Evolutionary conservation across 257 asterid species (phyloP).

Genomic region (Knoxia roxburghii): DNA sequence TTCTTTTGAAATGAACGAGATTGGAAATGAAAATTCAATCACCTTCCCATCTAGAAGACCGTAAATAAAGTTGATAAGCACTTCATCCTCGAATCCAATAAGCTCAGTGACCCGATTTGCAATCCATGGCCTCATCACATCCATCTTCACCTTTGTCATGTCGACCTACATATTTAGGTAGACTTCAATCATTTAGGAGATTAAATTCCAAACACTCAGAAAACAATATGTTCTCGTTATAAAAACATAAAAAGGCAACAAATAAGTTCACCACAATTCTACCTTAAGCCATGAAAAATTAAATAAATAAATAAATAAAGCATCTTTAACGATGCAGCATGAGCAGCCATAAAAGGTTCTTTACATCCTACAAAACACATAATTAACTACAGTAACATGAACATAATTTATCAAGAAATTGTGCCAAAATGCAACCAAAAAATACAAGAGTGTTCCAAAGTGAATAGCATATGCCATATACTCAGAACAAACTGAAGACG

Average conservation of each 20-base stretch:
- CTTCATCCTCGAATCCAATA: conserved; percentile 99
- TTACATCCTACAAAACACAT: conserved; percentile 14
- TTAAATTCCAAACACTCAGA: not conserved
- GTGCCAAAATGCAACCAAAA: not conserved
- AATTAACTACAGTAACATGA: not conserved
- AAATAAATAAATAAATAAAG: not conserved
- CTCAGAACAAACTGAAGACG: conserved; percentile 10
- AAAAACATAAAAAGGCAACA: conserved; percentile 10
- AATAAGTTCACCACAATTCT: not conserved
- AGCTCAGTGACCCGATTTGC: conserved; percentile 95
- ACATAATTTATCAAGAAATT: not conserved
- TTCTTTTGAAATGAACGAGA: not conserved
- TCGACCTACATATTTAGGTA: conserved; percentile 56
- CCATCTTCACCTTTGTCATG: conserved; percentile 85
- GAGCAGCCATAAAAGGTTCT: conserved; percentile 12
- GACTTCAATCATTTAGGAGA: not conserved
- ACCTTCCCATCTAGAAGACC: conserved; percentile 93
- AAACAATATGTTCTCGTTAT: not conserved
- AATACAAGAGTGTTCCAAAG: not conserved
- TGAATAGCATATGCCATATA: not conserved
- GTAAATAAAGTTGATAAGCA: conserved; percentile 86
- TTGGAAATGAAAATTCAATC: not conserved
- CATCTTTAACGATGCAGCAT: conserved; percentile 4
- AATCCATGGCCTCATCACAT: conserved; percentile 96
- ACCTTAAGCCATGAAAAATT: not conserved